Percentiles rank a stretch among this genome's conserved stretches.
Conservation (phyloP, 2,329 filamentous ascomycete genomes). For the Ophiostoma ips region DNA sequence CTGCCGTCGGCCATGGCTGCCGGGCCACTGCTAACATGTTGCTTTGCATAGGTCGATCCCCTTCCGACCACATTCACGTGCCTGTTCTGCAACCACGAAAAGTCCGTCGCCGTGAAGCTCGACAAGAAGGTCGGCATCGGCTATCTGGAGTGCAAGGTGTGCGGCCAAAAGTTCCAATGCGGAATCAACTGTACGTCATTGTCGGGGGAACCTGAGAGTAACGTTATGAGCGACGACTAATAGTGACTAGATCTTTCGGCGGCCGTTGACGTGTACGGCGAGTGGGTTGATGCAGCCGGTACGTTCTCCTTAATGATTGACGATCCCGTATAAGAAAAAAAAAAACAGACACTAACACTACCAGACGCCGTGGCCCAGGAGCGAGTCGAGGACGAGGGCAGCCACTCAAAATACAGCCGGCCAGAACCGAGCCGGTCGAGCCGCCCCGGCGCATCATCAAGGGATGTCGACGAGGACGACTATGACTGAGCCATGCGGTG, state of each 20-base stretch:
- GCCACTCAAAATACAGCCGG: background rate
- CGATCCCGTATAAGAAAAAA: background rate
- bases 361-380: slow-evolving; percentile 38
- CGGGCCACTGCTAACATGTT: background rate
- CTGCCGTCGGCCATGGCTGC: background rate
- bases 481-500: slow-evolving; percentile 22
- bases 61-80: slow-evolving; percentile 82
- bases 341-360: background rate
- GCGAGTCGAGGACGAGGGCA: slow-evolving; percentile 16
- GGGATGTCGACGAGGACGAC: slow-evolving; percentile 23
- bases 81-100: slow-evolving; percentile 97
- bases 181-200: slow-evolving; percentile 70
- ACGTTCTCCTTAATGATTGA: slow-evolving; percentile 14
- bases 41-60: slow-evolving; percentile 54
- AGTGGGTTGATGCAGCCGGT: slow-evolving; percentile 87
- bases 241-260: slow-evolving; percentile 59
- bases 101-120: slow-evolving; percentile 76
- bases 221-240: too few relatives aligned
- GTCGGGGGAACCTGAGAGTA: background rate
- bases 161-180: slow-evolving; percentile 86
- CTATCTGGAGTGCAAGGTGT: slow-evolving; percentile 77
- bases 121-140: slow-evolving; percentile 88
- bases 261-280: slow-evolving; percentile 88
- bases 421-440: slow-evolving; percentile 1
- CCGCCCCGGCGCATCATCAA: slow-evolving; percentile 2